These are phyloP conservation scores for Cladophialophora chaetospira DNA, from an alignment of 2,329 filamentous ascomycete species.

Conservation along the genomic window DNA sequence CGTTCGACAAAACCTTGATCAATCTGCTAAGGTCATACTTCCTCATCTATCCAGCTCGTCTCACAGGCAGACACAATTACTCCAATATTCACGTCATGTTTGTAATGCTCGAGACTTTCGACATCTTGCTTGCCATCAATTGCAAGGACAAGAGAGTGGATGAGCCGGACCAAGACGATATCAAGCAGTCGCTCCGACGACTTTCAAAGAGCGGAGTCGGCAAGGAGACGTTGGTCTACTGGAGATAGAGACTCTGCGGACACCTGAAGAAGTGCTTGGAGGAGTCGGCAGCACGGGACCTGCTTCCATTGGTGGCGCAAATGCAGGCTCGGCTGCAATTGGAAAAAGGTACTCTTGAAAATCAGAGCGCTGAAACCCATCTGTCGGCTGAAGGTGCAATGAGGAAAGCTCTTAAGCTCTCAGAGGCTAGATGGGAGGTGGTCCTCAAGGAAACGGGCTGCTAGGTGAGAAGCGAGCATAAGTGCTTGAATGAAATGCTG, in stretches of 20 bases:
- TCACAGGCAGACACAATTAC: constrained; percentile 16
- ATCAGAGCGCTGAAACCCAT: background rate
- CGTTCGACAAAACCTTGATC: constrained; percentile 16
- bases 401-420: constrained; percentile 8
- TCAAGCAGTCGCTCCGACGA: background rate
- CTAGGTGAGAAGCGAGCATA: too few species aligned
- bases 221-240: constrained; percentile 6
- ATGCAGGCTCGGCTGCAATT: background rate
- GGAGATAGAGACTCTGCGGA: constrained; percentile 12
- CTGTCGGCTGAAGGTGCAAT: constrained; percentile 11
- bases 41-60: constrained; percentile 17
- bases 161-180: background rate
- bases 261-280: constrained; percentile 15
- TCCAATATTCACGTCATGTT: constrained; percentile 20
- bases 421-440: constrained; percentile 7
- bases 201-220: constrained; percentile 10
- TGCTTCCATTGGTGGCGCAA: constrained; percentile 13
- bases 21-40: constrained; percentile 20
- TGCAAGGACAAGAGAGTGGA: background rate
- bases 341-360: background rate
- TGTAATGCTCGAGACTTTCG: constrained; percentile 18
- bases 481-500: too few species aligned
- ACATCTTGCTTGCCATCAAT: constrained; percentile 8
- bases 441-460: constrained; percentile 17
- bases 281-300: constrained; percentile 11